Evolutionary conservation across 2,329 filamentous ascomycete genomes (phyloP).

Genomic region (Pestalotiopsis sp.): DNA sequence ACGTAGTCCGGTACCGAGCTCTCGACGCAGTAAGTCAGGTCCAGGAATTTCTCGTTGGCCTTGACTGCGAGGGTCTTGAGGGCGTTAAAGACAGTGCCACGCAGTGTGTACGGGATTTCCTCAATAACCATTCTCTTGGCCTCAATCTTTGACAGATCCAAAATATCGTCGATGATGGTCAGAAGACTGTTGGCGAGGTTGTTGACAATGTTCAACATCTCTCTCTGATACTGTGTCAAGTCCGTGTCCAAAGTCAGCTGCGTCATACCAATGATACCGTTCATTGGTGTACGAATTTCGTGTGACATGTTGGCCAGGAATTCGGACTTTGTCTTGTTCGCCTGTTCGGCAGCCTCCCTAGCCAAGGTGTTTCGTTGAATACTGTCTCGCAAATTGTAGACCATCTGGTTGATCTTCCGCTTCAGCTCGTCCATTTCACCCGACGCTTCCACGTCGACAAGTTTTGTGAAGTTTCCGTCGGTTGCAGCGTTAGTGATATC

Average conservation of each 20-base stretch:
- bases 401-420: slow-evolving; percentile 99
- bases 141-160: slow-evolving; percentile 82
- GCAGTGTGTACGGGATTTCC: slow-evolving; percentile 92
- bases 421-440: slow-evolving; percentile 99
- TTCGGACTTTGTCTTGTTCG: slow-evolving; percentile 97
- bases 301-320: slow-evolving; percentile 99
- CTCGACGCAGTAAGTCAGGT: slow-evolving; percentile 91
- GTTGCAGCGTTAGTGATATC: slow-evolving; percentile 98
- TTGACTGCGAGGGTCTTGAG: slow-evolving; percentile 96
- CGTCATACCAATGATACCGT: slow-evolving; percentile 98
- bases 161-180: slow-evolving; percentile 90
- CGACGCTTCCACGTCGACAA: slow-evolving; percentile 95
- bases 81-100: slow-evolving; percentile 95
- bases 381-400: slow-evolving; percentile 91
- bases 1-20: slow-evolving; percentile 93
- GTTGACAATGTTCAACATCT: slow-evolving; percentile 98
- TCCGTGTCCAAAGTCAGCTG: slow-evolving; percentile 95
- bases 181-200: slow-evolving; percentile 93
- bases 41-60: slow-evolving; percentile 93
- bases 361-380: slow-evolving; percentile 96
- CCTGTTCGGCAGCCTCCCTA: slow-evolving; percentile 91
- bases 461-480: slow-evolving; percentile 94
- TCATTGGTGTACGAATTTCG: slow-evolving; percentile 96
- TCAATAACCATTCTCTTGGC: slow-evolving; percentile 98
- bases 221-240: slow-evolving; percentile 90